phyloP scores from a whole-genome alignment of 2,329 filamentous ascomycete species.

The Aspergillus sp. region DNA sequence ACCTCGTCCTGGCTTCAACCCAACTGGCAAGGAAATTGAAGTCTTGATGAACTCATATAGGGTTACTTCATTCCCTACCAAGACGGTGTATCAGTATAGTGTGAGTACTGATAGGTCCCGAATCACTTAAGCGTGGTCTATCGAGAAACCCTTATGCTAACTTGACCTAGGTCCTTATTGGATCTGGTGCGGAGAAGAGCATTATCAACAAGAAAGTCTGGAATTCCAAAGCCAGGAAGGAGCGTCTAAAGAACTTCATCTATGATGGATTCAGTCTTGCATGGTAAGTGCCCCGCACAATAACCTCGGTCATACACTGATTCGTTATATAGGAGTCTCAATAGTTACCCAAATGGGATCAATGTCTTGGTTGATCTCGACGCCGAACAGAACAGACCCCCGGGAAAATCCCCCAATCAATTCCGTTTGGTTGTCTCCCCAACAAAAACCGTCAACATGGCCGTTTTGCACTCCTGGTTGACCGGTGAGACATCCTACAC shows the following conservation, averaged over 20 bases:
- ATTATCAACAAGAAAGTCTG: constrained; percentile 75
- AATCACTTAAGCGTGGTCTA: neutral
- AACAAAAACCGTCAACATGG: constrained; percentile 69
- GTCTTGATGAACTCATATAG: constrained; percentile 74
- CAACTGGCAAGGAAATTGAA: constrained; percentile 54
- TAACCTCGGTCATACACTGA: constrained; percentile 33
- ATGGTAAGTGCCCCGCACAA: constrained; percentile 59
- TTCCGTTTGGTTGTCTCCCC: constrained; percentile 64
- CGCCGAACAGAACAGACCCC: constrained; percentile 54
- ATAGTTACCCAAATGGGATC: constrained; percentile 45
- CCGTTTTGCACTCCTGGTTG: constrained; percentile 66
- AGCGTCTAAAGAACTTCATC: constrained; percentile 63
- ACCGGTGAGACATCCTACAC: constrained; percentile 60
- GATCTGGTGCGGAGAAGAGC: constrained; percentile 62
- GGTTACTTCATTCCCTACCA: constrained; percentile 60
- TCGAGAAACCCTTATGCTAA: neutral
- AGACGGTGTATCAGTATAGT: constrained; percentile 78
- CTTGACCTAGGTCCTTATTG: constrained; percentile 61
- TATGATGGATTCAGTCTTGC: constrained; percentile 83
- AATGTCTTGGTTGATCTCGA: constrained; percentile 72
- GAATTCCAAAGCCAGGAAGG: constrained; percentile 63
- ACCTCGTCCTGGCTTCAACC: constrained; percentile 59
- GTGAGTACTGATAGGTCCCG: constrained; percentile 52
- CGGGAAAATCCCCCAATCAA: constrained; percentile 43
- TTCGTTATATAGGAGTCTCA: constrained; percentile 34